Evolutionary conservation across 1,139 yeast genomes (phyloP), one percentile per base, ranked within the genome.

Genomic region (Sugiyamaella castrensis): DNA sequence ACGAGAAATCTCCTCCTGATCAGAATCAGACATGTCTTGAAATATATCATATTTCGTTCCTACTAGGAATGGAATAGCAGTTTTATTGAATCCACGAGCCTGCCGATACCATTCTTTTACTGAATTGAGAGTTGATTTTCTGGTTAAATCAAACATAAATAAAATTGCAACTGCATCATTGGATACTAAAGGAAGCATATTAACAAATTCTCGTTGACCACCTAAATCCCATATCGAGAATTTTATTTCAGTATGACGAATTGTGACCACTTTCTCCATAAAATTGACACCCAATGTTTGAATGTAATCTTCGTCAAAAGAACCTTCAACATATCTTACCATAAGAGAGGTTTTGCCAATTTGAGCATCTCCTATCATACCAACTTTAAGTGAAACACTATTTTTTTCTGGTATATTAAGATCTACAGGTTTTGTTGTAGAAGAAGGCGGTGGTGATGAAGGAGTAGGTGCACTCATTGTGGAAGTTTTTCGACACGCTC

Each of bases 161-260:
- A 94, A 75, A 32, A 92, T 81, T 1, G 97, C 97, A 9, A 91
- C 95, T 0, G 98, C 95, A 56, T 92, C 97, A 56, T 87, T 84
- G 11, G 95, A 86, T 8, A 94, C 97, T 52, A 92, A 72, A 24
- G 98, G 97, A 45, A 94, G 73, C 99, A 92, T 92, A 66, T 92
- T 92, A 52, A 91, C 89, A 67, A 91, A 92, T 67, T 94, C 98
- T 52, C 89, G 79, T 61, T 91, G 96, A 0, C 99, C 99, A 28
- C 99, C 99, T 16, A 92, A 73, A 68, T 92, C 99, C 96, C 97
- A 92, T 36, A 92, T 84, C 29, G 95, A 84, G 64, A 92, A 92
- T 31, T 95, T 84, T 53, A 92, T 88, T 60, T 88, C 89, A 9
- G 97, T 91, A 54, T 88, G 85, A 52, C 92, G 81, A 56, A 92